These are phyloP conservation scores for Corrigiola litoralis DNA, from an alignment of 179 eudicot species.

Conservation along the genomic window DNA sequence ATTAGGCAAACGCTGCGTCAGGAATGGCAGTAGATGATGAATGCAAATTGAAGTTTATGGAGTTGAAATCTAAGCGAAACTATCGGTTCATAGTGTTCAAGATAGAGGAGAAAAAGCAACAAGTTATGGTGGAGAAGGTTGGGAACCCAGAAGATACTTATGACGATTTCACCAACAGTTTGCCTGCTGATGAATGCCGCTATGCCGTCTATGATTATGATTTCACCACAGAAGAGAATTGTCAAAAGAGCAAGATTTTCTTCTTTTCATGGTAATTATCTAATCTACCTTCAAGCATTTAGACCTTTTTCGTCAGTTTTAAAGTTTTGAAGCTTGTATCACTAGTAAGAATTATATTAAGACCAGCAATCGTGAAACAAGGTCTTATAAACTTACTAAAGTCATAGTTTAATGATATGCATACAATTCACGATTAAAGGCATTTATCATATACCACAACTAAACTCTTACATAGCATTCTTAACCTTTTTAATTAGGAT, in stretches of 20 bases:
- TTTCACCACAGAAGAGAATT: slow-evolving; percentile 44
- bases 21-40: slow-evolving; percentile 64
- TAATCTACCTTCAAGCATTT: not conserved
- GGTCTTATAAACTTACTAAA: too few relatives aligned
- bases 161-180: slow-evolving; percentile 37
- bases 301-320: too few relatives aligned
- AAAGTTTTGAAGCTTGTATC: too few relatives aligned
- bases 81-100: slow-evolving; percentile 45
- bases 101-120: slow-evolving; percentile 51
- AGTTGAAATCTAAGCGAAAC: slow-evolving; percentile 49
- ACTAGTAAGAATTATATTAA: too few relatives aligned
- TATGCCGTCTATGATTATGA: slow-evolving; percentile 58
- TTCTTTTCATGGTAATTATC: slow-evolving; percentile 45
- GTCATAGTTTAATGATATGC: too few relatives aligned
- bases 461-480: too few relatives aligned
- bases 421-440: too few relatives aligned
- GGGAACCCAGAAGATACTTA: slow-evolving; percentile 41
- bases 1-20: slow-evolving; percentile 50
- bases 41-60: slow-evolving; percentile 55
- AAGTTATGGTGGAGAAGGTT: slow-evolving; percentile 47
- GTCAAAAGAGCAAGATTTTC: slow-evolving; percentile 57
- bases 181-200: slow-evolving; percentile 52
- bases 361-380: too few relatives aligned
- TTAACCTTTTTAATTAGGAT: too few relatives aligned
- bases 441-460: too few relatives aligned